Percentiles rank a stretch among this genome's conserved stretches.
phyloP scores from a whole-genome alignment of 164 flowering plant genomes.

The Berberis thunbergii region DNA sequence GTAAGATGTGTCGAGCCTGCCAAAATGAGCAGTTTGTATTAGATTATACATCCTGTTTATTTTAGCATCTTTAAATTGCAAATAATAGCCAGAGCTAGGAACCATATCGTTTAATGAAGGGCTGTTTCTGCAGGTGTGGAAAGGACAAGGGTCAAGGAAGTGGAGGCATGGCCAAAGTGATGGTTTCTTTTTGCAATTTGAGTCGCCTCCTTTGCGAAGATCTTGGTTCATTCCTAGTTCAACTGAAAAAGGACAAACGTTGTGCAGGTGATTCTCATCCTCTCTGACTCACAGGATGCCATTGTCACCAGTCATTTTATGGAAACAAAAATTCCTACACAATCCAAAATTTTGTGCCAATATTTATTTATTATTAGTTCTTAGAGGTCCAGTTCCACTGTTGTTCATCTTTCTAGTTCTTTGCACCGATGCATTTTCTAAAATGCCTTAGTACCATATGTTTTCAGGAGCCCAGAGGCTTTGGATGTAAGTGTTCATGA shows the following conservation, averaged over 20 bases:
- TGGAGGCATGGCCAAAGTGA: constrained; percentile 90
- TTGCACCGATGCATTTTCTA: not conserved
- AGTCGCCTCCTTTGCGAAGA: constrained; percentile 58
- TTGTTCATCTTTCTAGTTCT: no score
- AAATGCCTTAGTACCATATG: not conserved
- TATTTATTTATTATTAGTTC: no score
- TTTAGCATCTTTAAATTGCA: not conserved
- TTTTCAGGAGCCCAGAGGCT: constrained; percentile 68
- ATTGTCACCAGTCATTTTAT: no score
- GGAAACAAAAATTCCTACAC: no score
- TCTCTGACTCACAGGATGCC: not conserved
- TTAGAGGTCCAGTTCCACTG: no score
- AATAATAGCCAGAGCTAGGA: not conserved
- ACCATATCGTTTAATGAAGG: not conserved
- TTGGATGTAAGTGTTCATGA: constrained; percentile 66
- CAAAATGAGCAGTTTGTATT: no score
- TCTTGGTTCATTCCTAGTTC: constrained; percentile 87
- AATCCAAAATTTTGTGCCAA: no score
- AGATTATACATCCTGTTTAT: no score
- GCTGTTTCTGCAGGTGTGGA: constrained; percentile 69
- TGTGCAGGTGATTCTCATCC: constrained; percentile 64
- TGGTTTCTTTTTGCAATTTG: constrained; percentile 90
- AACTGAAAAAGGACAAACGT: constrained; percentile 52
- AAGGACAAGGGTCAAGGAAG: constrained; percentile 92
- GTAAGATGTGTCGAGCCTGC: no score